A percentile compares a stretch with the other conserved stretches of the same genome.
Evolutionary conservation across 306 rosid genomes (phyloP).

Genomic region (Trifolium dubium): DNA sequence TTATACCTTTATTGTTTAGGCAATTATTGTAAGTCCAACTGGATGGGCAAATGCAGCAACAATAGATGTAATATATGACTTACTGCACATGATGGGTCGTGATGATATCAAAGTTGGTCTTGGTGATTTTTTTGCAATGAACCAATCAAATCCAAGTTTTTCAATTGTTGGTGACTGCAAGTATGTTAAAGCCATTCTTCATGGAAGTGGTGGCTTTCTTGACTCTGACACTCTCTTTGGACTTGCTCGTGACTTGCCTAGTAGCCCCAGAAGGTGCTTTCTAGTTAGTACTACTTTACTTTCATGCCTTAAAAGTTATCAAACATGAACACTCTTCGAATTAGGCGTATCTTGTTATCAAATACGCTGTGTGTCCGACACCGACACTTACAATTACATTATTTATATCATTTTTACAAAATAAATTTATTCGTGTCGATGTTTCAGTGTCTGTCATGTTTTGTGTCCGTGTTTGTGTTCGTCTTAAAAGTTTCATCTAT

Average conservation of each 20-base stretch:
- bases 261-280: constrained; percentile 83
- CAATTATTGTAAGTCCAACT: constrained; percentile 82
- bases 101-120: constrained; percentile 87
- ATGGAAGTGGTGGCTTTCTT: constrained; percentile 81
- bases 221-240: constrained; percentile 96
- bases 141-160: constrained; percentile 61
- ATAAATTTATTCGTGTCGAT: no score
- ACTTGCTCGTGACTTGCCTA: constrained; percentile 75
- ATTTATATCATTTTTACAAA: no score
- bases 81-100: constrained; percentile 97
- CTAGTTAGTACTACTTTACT: background rate
- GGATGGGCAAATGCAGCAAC: constrained; percentile 98
- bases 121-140: constrained; percentile 71
- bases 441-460: no score
- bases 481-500: background rate
- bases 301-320: background rate
- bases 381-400: no score
- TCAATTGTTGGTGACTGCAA: constrained; percentile 71
- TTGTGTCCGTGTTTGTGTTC: no score
- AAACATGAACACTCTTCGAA: no score
- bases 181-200: constrained; percentile 72
- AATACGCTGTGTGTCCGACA: no score
- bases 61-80: constrained; percentile 74
- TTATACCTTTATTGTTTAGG: constrained; percentile 50
- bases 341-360: no score